Evolutionary conservation across 768 basidiomycete species (phyloP).

Genomic region (Tricholoma sp.): DNA sequence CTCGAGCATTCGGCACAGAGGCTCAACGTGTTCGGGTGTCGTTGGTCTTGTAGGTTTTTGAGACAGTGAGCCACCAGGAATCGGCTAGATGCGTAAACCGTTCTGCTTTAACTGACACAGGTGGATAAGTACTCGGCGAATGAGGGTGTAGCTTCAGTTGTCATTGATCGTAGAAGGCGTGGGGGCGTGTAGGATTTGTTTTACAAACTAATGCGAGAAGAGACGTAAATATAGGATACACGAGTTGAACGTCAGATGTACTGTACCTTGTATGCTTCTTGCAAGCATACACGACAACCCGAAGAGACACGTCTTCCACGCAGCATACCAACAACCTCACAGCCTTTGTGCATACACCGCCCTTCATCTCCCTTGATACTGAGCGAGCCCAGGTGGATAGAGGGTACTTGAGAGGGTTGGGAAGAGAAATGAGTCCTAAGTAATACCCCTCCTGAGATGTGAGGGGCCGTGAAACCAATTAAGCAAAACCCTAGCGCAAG

Average conservation of each 20-base stretch:
- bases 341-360: constrained; percentile 48
- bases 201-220: constrained; percentile 58
- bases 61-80: constrained; percentile 33
- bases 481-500: too few relatives aligned
- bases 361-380: constrained; percentile 67
- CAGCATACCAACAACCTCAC: constrained; percentile 50
- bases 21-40: constrained; percentile 26
- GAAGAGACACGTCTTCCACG: constrained; percentile 62
- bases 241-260: not conserved
- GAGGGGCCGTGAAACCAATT: too few relatives aligned
- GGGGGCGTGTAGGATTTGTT: constrained; percentile 76
- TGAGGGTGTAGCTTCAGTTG: constrained; percentile 38
- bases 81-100: constrained; percentile 58
- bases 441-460: too few relatives aligned
- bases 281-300: constrained; percentile 69
- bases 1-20: constrained; percentile 49
- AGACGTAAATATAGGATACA: constrained; percentile 4
- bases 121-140: constrained; percentile 77
- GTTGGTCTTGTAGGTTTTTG: constrained; percentile 13
- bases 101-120: constrained; percentile 69
- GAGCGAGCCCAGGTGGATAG: constrained; percentile 75
- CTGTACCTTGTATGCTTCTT: constrained; percentile 77
- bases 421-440: constrained; percentile 59
- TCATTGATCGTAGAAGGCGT: constrained; percentile 58
- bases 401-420: constrained; percentile 65